These are phyloP conservation scores for Vitis hybrid DNA, from an alignment of 177 flowering plant species.

Conservation along the genomic window DNA sequence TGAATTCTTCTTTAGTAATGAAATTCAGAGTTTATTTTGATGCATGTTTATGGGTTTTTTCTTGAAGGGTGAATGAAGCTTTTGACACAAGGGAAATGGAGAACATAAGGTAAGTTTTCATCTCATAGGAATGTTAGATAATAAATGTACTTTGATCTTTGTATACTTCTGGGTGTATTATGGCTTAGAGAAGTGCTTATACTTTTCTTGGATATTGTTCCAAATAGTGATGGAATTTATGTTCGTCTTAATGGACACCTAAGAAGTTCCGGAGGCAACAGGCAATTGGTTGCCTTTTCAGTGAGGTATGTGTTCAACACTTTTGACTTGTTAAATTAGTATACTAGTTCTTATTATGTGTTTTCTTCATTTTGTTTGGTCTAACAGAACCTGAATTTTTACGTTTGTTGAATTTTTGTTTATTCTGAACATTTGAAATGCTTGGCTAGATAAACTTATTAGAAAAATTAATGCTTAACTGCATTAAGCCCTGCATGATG, in stretches of 20 bases:
- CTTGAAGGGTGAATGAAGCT: slow-evolving; percentile 52
- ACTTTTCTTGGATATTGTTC: not conserved
- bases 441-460: too few relatives aligned
- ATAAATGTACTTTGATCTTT: not conserved
- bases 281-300: slow-evolving; percentile 43
- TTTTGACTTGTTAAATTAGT: too few relatives aligned
- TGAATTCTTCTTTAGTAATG: too few relatives aligned
- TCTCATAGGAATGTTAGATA: not conserved
- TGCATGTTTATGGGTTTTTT: not conserved
- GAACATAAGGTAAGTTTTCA: slow-evolving; percentile 42
- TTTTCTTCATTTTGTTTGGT: too few relatives aligned
- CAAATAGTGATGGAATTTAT: slow-evolving; percentile 54
- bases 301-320: slow-evolving; percentile 33
- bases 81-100: slow-evolving; percentile 61
- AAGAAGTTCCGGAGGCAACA: slow-evolving; percentile 38
- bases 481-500: too few relatives aligned
- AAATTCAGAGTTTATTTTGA: too few relatives aligned
- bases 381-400: too few relatives aligned
- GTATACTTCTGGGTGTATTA: not conserved
- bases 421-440: too few relatives aligned
- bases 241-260: slow-evolving; percentile 55
- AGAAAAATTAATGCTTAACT: too few relatives aligned
- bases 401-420: too few relatives aligned
- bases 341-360: too few relatives aligned
- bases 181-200: not conserved